phyloP scores from a whole-genome alignment of 768 basidiomycete genomes.

The Tylopilus rubrobrunneus region DNA sequence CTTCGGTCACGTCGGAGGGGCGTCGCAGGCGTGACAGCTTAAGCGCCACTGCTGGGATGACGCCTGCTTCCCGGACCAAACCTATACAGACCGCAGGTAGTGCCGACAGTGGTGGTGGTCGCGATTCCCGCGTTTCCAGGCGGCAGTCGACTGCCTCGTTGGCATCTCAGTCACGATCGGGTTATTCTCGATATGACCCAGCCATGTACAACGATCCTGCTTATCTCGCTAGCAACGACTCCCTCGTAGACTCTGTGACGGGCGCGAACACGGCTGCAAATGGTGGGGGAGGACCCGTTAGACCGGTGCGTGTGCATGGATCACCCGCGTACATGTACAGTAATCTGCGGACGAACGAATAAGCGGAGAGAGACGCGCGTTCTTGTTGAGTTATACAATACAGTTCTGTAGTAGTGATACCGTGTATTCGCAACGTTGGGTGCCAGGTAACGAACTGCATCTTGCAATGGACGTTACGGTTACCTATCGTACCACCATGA shows the following conservation, averaged over 20 bases:
- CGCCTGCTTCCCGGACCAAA: constrained; percentile 12
- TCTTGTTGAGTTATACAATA: constrained; percentile 6
- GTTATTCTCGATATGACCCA: constrained; percentile 19
- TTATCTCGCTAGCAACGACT: constrained; percentile 25
- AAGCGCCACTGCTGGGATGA: constrained; percentile 24
- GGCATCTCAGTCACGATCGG: constrained; percentile 15
- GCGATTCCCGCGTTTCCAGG: constrained; percentile 11
- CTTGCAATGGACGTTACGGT: too few relatives aligned
- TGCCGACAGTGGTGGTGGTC: constrained; percentile 6
- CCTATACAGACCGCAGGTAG: constrained; percentile 14
- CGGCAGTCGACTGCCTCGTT: constrained; percentile 25
- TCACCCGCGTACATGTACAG: constrained; percentile 22
- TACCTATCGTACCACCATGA: too few relatives aligned
- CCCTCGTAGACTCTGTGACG: constrained; percentile 23
- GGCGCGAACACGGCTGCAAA: constrained; percentile 25
- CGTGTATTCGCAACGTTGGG: constrained; percentile 2
- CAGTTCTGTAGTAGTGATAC: constrained; percentile 3
- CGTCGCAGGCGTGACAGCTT: constrained; percentile 24
- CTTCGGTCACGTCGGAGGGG: constrained; percentile 23
- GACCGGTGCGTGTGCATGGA: constrained; percentile 14
- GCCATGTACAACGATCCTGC: constrained; percentile 26
- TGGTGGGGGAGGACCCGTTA: constrained; percentile 17
- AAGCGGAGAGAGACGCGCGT: background rate
- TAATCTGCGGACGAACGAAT: constrained; percentile 14
- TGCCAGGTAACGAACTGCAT: too few relatives aligned